Evolutionary conservation across 1,284 basidiomycete genomes (phyloP).

Genomic region (Vanrija sp.): DNA sequence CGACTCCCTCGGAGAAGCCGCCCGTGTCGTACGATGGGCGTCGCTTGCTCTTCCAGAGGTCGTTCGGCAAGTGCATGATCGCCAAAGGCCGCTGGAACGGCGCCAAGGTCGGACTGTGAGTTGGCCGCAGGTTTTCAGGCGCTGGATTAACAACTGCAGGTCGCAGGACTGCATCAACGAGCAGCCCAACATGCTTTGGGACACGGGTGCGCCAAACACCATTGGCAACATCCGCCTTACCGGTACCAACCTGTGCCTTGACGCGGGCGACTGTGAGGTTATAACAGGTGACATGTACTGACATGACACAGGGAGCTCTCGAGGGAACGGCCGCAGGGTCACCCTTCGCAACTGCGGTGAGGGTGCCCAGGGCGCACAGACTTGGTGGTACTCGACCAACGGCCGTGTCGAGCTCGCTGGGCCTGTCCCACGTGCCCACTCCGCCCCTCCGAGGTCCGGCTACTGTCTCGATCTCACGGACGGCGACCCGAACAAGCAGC

Average conservation of each 20-base stretch:
- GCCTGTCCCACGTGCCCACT: conserved; percentile 2
- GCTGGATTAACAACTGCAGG: not conserved
- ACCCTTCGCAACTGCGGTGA: conserved; percentile 1
- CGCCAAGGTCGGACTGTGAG: conserved; percentile 1
- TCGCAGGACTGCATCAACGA: not conserved
- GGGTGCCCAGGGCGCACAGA: conserved; percentile 1
- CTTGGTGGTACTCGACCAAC: conserved; percentile 8
- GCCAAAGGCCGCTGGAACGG: not conserved
- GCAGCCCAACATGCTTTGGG: conserved; percentile 1
- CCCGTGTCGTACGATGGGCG: not conserved
- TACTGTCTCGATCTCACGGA: conserved; percentile 25
- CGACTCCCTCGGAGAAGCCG: not conserved
- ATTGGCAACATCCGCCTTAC: conserved; percentile 5
- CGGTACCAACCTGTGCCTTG: conserved; percentile 6
- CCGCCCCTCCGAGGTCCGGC: not conserved
- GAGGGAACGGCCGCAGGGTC: conserved; percentile 4
- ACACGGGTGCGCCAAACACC: conserved; percentile 1
- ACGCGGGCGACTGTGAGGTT: conserved; percentile 11
- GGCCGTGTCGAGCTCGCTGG: conserved; percentile 10
- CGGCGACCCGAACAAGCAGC: conserved; percentile 9
- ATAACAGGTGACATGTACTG: not conserved
- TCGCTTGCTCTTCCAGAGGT: not conserved
- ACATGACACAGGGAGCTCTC: not conserved
- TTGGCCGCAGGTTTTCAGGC: not conserved
- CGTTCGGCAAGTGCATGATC: not conserved